These are phyloP conservation scores for Trichoderma brevicompactum DNA, from an alignment of 2,329 filamentous ascomycete genomes.

Conservation along the genomic window DNA sequence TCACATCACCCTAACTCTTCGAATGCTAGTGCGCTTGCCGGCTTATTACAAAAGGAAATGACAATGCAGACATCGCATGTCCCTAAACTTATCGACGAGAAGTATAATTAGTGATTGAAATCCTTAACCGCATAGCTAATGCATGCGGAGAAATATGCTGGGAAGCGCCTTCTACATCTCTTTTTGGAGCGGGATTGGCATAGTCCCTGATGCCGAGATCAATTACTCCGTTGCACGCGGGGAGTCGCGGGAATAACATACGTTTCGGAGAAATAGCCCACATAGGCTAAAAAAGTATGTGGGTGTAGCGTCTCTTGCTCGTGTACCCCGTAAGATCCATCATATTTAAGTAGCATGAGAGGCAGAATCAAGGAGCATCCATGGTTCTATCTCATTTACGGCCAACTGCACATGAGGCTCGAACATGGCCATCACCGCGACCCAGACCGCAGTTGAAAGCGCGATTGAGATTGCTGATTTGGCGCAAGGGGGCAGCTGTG, in stretches of 20 bases:
- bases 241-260: no score
- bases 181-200: neutral
- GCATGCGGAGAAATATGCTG: neutral
- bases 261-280: no score
- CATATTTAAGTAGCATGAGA: neutral
- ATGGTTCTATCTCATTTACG: neutral
- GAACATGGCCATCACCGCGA: slow-evolving; percentile 17
- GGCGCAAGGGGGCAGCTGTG: neutral
- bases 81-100: neutral
- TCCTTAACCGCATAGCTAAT: neutral
- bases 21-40: no score
- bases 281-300: no score
- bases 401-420: neutral
- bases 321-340: no score
- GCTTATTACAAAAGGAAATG: no score
- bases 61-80: neutral
- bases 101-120: neutral
- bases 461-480: slow-evolving; percentile 12
- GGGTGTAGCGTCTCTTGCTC: no score
- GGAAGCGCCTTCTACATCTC: neutral
- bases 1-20: no score
- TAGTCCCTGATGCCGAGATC: no score
- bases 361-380: neutral
- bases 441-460: slow-evolving; percentile 3
- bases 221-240: no score